Conservation (phyloP, 2,329 filamentous ascomycete species). For the Chaetoscypha palmicola region DNA sequence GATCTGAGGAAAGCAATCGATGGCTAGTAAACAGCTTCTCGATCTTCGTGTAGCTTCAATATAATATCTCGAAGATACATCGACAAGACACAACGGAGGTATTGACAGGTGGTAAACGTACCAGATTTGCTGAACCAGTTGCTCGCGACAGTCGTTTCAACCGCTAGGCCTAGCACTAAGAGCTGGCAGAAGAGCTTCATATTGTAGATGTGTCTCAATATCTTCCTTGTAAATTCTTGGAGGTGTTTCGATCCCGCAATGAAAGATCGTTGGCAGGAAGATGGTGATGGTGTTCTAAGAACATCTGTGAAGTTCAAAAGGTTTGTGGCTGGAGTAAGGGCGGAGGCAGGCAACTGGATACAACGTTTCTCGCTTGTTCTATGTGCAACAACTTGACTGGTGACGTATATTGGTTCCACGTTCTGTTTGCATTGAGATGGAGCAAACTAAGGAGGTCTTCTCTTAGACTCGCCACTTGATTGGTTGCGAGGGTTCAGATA, state of each 20-base stretch:
- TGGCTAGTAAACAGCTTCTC: too few relatives aligned
- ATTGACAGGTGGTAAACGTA: slow-evolving; percentile 40
- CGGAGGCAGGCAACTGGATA: not conserved
- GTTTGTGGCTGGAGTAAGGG: not conserved
- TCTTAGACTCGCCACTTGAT: not conserved
- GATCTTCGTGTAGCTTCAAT: slow-evolving; percentile 2
- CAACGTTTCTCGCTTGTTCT: too few relatives aligned
- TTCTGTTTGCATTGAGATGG: not conserved
- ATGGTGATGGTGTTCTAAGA: not conserved
- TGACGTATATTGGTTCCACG: not conserved
- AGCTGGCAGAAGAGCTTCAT: slow-evolving; percentile 75
- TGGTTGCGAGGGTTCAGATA: not conserved
- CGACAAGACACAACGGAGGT: slow-evolving; percentile 2
- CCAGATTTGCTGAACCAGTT: slow-evolving; percentile 83
- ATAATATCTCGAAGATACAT: slow-evolving; percentile 7
- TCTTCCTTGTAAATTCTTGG: not conserved
- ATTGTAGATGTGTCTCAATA: slow-evolving; percentile 23
- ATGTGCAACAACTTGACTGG: too few relatives aligned
- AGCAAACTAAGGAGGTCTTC: not conserved
- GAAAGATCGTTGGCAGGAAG: too few relatives aligned
- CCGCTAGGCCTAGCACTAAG: slow-evolving; percentile 64
- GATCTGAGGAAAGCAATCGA: too few relatives aligned
- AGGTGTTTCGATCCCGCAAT: too few relatives aligned
- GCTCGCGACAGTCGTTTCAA: slow-evolving; percentile 63
- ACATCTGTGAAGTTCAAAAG: not conserved